phyloP scores from a whole-genome alignment of 768 basidiomycete species.

The Hydnum rufescens region DNA sequence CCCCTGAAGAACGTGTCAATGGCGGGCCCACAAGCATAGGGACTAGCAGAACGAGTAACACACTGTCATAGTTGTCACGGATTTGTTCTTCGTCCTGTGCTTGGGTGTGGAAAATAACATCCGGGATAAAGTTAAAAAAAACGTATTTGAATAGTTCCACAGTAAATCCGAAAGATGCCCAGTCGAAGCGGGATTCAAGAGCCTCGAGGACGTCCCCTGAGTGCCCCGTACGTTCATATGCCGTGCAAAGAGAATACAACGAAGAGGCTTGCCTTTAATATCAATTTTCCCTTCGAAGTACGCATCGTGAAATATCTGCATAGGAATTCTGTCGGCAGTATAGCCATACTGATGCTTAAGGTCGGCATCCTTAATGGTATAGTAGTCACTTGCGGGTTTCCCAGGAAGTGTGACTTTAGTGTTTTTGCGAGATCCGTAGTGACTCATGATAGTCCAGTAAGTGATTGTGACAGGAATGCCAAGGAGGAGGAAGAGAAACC shows the following conservation, averaged over 20 bases:
- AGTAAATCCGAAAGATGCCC: constrained; percentile 83
- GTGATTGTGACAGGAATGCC: constrained; percentile 59
- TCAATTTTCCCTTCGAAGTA: constrained; percentile 94
- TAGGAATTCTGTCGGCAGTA: constrained; percentile 82
- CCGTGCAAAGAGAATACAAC: no score
- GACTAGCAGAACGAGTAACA: neutral
- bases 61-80: constrained; percentile 81
- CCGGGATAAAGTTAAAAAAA: constrained; percentile 70
- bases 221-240: no score
- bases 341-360: constrained; percentile 53
- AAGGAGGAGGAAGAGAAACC: constrained; percentile 55
- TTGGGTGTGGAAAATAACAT: constrained; percentile 80
- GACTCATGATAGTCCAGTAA: constrained; percentile 83
- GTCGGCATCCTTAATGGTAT: constrained; percentile 69
- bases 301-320: constrained; percentile 94
- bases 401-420: constrained; percentile 72
- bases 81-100: constrained; percentile 90
- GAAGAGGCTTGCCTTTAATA: constrained; percentile 68
- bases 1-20: constrained; percentile 16
- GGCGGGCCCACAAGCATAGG: neutral
- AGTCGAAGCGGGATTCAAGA: constrained; percentile 89
- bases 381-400: constrained; percentile 74
- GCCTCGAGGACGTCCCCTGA: constrained; percentile 83
- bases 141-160: constrained; percentile 87
- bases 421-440: constrained; percentile 61